Base-by-base conservation (phyloP, 148 eudicot species). In the Diospyros lotus region DNA sequence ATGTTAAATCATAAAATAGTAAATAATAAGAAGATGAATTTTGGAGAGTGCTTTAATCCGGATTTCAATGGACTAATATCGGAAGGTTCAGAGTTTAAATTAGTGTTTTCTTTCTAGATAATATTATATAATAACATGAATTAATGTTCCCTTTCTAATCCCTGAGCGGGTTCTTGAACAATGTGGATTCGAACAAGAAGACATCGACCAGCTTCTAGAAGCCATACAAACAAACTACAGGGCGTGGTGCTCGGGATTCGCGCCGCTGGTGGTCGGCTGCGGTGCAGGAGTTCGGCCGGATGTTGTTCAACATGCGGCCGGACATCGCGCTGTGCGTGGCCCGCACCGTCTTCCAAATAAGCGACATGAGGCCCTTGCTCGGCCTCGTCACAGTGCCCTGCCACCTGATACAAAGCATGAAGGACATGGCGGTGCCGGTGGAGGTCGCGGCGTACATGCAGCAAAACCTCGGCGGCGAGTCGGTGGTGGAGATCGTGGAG, bases 401-500 rank as follows among this genome's bases (percentile, higher is more conserved):
- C 73, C 98, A 94, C 77, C 91, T 94, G 15, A 86, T 94, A 2
- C 97, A 94, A 79, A 91, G 97, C 80, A 68, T 86, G 74, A 94
- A 91, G 86, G 98, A 94, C 75, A 58, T 91, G 84, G 98, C 98
- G 0, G 98, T 94, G 42, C 98, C 98, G 0, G 97, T 91, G 66
- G 97, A 83, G 12, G 97, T 94, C 50, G 79, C 98, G 1, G 98
- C 91, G 84, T 94, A 87, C 78, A 91, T 94, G 71, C 97, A 91
- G 77, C 98, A 90, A 72, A 81, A 90, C 76, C 84, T 94, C 9
- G 97, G 95, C 2, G 87, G 91, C 1, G 81, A 87, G 71, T 94
- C 98, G 3, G 82, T 94, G 9, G 98, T 94, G 7, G 98, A 94
- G 82, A 92, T 94, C 68, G 87, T 94, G 94, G 73, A 88, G 2